These are phyloP conservation scores for Cutaneotrichosporon sp. DNA, from an alignment of 1,284 basidiomycete genomes.

Conservation along the genomic window DNA sequence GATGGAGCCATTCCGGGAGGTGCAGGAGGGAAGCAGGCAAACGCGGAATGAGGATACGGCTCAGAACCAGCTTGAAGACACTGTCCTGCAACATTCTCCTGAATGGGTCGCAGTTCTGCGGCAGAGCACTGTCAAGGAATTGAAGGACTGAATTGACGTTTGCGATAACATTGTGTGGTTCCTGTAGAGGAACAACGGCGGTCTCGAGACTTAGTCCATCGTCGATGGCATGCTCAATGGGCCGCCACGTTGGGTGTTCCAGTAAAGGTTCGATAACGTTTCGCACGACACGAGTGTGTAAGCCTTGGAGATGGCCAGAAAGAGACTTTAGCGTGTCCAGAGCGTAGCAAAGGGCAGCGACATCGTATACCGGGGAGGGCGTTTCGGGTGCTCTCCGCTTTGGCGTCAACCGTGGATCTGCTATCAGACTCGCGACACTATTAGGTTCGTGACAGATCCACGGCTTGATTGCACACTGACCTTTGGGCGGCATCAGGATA, in stretches of 20 bases:
- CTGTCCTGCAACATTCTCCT: conserved; percentile 1
- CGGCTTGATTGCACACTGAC: too few species aligned
- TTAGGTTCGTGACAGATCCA: too few species aligned
- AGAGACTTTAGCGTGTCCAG: conserved; percentile 12
- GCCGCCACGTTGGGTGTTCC: background rate
- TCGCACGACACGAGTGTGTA: background rate
- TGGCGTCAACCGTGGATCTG: background rate
- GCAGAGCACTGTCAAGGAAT: conserved; percentile 20
- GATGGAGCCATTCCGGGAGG: conserved; percentile 60
- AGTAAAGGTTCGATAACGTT: background rate
- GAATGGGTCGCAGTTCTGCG: background rate
- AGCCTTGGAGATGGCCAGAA: conserved; percentile 7
- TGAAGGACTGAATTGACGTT: conserved; percentile 19
- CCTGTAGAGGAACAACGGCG: background rate
- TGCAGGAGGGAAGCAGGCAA: conserved; percentile 56
- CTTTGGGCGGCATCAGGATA: background rate
- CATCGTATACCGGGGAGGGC: too few species aligned
- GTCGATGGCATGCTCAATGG: background rate
- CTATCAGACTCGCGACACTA: too few species aligned
- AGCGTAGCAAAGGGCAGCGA: background rate
- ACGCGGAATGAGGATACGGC: conserved; percentile 60
- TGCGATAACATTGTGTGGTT: conserved; percentile 10
- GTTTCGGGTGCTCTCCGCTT: too few species aligned
- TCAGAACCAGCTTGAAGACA: conserved; percentile 53
- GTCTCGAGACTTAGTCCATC: background rate